Conservation (phyloP, 2,329 filamentous ascomycete genomes). For the Ramularia endophylla region DNA sequence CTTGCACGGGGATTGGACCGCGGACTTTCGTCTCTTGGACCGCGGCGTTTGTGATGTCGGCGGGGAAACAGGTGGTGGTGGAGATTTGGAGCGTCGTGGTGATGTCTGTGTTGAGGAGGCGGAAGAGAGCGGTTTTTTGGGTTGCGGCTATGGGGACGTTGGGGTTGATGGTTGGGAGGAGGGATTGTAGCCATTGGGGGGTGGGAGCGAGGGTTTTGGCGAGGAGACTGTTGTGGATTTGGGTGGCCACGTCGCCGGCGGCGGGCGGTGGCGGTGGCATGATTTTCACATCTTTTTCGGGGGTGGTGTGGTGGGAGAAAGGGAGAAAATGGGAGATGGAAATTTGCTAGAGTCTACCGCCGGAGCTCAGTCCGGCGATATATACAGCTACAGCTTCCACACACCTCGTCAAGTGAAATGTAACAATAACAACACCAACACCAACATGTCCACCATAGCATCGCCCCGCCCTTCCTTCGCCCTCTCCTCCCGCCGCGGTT, state of each 20-base stretch:
- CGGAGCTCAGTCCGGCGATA: no score
- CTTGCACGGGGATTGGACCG: constrained; percentile 66
- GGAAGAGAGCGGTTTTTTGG: constrained; percentile 72
- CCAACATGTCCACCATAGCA: constrained; percentile 52
- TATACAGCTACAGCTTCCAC: background rate
- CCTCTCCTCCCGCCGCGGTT: constrained; percentile 66
- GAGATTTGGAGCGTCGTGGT: constrained; percentile 48
- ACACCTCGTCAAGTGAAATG: background rate
- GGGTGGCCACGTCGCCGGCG: constrained; percentile 5
- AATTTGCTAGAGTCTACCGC: no score
- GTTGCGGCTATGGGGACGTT: constrained; percentile 62
- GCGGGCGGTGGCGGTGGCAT: constrained; percentile 10
- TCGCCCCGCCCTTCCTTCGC: constrained; percentile 56
- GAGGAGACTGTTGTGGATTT: constrained; percentile 11
- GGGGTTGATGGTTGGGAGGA: constrained; percentile 52
- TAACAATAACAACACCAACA: background rate
- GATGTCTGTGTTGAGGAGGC: constrained; percentile 73
- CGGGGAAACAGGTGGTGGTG: constrained; percentile 50
- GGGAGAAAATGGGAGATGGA: background rate
- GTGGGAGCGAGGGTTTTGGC: constrained; percentile 46
- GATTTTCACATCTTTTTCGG: constrained; percentile 12
- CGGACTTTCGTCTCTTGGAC: constrained; percentile 52
- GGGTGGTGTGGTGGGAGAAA: no score
- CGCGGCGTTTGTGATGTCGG: constrained; percentile 48
- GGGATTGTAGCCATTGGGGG: constrained; percentile 56